Percentiles rank a stretch among this genome's conserved stretches.
phyloP scores from a whole-genome alignment of 192 early-diverging fungal species.

The Coemansia sp. region DNA sequence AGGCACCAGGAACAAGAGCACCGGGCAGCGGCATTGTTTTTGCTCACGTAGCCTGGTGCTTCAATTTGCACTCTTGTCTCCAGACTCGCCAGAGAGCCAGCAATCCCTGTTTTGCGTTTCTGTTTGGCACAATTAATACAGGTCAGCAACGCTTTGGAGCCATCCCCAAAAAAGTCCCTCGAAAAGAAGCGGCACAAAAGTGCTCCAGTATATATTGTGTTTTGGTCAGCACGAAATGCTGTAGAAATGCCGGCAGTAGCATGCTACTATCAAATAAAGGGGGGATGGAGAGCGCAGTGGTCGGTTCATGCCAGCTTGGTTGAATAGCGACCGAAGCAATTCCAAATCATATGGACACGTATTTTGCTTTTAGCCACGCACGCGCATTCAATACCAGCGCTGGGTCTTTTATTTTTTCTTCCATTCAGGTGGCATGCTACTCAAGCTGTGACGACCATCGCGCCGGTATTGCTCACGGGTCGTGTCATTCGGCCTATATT shows the following conservation, averaged over 20 bases:
- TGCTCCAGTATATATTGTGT: neutral
- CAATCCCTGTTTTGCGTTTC: neutral
- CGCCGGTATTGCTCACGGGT: neutral
- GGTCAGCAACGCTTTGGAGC: slow-evolving; percentile 4
- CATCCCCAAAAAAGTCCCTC: slow-evolving; percentile 2
- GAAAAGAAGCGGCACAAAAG: neutral
- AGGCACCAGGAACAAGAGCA: neutral
- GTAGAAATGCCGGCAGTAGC: neutral
- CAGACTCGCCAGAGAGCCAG: neutral
- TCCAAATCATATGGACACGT: neutral
- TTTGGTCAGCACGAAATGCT: neutral
- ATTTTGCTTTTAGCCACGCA: neutral
- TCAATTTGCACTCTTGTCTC: neutral
- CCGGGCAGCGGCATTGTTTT: neutral
- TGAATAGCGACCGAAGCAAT: neutral
- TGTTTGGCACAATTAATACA: slow-evolving; percentile 6
- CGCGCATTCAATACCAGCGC: neutral
- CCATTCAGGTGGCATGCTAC: neutral
- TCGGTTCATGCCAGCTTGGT: neutral
- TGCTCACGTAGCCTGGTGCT: neutral
- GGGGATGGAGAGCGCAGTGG: neutral
- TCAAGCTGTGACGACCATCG: neutral
- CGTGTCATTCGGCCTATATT: neutral
- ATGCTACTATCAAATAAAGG: neutral
- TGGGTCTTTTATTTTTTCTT: too few relatives aligned